A percentile compares a stretch with the other conserved stretches of the same genome.
Evolutionary conservation across 768 basidiomycete genomes (phyloP).

Genomic region (Tricholoma saponaceum): DNA sequence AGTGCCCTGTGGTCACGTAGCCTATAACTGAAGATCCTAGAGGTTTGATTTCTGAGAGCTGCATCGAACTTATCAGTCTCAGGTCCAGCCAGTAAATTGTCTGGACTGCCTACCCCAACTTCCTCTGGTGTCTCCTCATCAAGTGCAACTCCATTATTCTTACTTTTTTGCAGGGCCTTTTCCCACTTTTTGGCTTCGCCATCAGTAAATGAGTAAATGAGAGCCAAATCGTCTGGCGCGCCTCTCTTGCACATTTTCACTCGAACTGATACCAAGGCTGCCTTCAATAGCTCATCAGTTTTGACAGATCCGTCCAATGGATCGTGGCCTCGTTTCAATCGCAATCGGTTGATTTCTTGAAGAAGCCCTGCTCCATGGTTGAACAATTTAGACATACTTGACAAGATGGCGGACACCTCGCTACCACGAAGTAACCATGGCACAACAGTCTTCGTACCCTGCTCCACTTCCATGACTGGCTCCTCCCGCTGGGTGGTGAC

Average conservation of each 20-base stretch:
- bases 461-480: slow-evolving; percentile 17
- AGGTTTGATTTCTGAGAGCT: slow-evolving; percentile 46
- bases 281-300: slow-evolving; percentile 44
- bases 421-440: slow-evolving; percentile 74
- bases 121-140: slow-evolving; percentile 28
- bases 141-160: slow-evolving; percentile 1
- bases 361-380: slow-evolving; percentile 42
- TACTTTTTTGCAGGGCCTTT: slow-evolving; percentile 21
- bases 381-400: slow-evolving; percentile 32
- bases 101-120: slow-evolving; percentile 17
- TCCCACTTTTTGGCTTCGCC: slow-evolving; percentile 49
- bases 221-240: slow-evolving; percentile 67
- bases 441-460: slow-evolving; percentile 16
- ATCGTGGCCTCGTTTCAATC: slow-evolving; percentile 48
- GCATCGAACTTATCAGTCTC: background rate
- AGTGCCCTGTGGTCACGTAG: slow-evolving; percentile 80
- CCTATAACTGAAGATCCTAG: slow-evolving; percentile 57
- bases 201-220: slow-evolving; percentile 63
- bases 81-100: background rate
- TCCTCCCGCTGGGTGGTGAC: slow-evolving; percentile 58
- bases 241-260: slow-evolving; percentile 64
- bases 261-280: slow-evolving; percentile 66
- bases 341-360: slow-evolving; percentile 53
- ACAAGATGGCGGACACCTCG: slow-evolving; percentile 42
- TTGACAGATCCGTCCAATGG: slow-evolving; percentile 29